phyloP scores from a whole-genome alignment of 495 filamentous ascomycete genomes.

The Aspergillus sclerotiicarbonarius region DNA sequence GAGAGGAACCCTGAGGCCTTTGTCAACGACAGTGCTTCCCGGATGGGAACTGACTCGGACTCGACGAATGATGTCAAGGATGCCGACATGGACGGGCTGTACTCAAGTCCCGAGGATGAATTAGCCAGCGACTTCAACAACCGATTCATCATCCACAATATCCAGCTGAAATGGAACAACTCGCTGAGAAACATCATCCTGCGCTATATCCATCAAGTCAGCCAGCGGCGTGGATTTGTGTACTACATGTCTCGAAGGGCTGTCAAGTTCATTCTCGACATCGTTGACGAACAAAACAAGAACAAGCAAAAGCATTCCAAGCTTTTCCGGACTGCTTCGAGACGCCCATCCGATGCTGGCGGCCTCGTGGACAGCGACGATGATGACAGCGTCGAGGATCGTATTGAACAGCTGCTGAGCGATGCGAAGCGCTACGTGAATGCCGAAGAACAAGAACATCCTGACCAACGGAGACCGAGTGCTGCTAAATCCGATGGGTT shows the following conservation, averaged over 20 bases:
- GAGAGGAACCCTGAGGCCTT: conserved; percentile 32
- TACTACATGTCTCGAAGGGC: conserved; percentile 96
- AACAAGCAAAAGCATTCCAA: conserved; percentile 50
- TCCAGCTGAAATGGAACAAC: conserved; percentile 98
- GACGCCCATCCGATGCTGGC: conserved; percentile 31
- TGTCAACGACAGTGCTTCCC: conserved; percentile 46
- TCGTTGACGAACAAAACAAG: conserved; percentile 87
- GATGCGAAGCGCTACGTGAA: conserved; percentile 82
- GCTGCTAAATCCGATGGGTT: conserved; percentile 52
- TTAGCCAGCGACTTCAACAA: conserved; percentile 94
- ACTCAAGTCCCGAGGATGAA: conserved; percentile 52
- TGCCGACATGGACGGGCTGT: conserved; percentile 40
- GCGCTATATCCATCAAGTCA: conserved; percentile 95
- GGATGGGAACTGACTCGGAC: conserved; percentile 48
- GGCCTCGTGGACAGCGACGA: conserved; percentile 50
- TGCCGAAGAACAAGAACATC: conserved; percentile 57
- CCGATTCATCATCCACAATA: conserved; percentile 95
- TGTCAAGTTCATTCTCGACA: conserved; percentile 96
- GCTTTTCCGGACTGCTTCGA: conserved; percentile 25
- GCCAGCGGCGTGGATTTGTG: conserved; percentile 91
- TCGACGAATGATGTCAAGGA: conserved; percentile 40
- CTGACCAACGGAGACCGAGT: conserved; percentile 29
- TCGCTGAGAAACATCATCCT: conserved; percentile 92
- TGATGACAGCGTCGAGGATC: conserved; percentile 70
- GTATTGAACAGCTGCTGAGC: conserved; percentile 80